phyloP scores from a whole-genome alignment of 1,284 basidiomycete genomes.

The Grifola frondosa region DNA sequence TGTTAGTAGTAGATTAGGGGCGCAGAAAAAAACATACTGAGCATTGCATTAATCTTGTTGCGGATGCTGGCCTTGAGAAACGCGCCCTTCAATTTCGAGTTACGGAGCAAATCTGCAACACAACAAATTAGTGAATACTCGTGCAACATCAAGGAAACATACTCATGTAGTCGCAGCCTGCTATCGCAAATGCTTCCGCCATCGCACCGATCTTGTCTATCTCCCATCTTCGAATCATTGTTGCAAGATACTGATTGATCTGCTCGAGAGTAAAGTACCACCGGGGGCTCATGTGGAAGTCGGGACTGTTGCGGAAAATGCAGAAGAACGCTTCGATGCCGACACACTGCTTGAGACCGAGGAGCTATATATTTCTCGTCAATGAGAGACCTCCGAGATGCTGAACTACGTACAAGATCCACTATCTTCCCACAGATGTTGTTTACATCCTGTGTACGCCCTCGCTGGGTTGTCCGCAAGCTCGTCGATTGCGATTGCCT shows the following conservation, averaged over 20 bases:
- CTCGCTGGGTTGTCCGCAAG: not conserved
- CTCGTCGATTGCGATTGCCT: not conserved
- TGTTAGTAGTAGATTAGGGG: not conserved
- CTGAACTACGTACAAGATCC: not conserved
- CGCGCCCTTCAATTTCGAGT: not conserved
- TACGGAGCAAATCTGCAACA: not conserved
- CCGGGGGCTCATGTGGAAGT: not conserved
- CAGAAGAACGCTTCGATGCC: slow-evolving; percentile 1
- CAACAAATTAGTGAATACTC: slow-evolving; percentile 12
- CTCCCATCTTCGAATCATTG: not conserved
- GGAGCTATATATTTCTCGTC: not conserved
- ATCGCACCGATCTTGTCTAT: not conserved
- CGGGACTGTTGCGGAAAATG: not conserved
- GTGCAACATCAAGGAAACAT: slow-evolving; percentile 14
- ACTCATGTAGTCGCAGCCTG: not conserved
- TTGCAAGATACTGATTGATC: not conserved
- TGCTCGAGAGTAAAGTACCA: not conserved
- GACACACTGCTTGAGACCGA: not conserved
- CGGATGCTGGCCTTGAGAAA: slow-evolving; percentile 1
- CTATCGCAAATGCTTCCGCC: not conserved
- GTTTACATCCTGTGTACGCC: slow-evolving; percentile 1
- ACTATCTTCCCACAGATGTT: not conserved
- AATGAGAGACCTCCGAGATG: not conserved
- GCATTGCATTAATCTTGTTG: not conserved
- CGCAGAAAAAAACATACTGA: slow-evolving; percentile 3